phyloP scores from a whole-genome alignment of 352 stramenopile genomes.

The Thraustotheca clavata region DNA sequence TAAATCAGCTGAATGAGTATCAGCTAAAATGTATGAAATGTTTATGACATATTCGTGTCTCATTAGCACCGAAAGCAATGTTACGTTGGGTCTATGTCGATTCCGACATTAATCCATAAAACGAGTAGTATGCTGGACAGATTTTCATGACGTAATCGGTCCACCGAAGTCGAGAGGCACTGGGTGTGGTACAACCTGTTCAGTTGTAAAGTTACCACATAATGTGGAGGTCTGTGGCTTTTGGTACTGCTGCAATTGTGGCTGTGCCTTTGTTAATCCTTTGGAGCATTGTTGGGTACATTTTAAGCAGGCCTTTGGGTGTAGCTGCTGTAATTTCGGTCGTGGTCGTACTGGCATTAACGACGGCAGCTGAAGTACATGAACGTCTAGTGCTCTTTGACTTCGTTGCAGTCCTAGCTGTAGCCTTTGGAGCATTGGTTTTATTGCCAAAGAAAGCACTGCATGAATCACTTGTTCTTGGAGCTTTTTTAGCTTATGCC shows the following conservation, averaged over 20 bases:
- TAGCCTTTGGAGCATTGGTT: not conserved
- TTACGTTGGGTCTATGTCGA: too few relatives aligned
- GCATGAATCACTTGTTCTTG: not conserved
- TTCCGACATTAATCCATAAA: too few relatives aligned
- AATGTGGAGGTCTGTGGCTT: slow-evolving; percentile 1
- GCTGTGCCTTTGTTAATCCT: slow-evolving; percentile 37
- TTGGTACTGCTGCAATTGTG: slow-evolving; percentile 19
- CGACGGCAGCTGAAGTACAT: not conserved
- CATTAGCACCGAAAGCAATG: too few relatives aligned
- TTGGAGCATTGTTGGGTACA: slow-evolving; percentile 41
- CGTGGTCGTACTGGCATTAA: not conserved
- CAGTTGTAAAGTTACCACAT: not conserved
- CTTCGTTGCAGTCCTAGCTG: not conserved
- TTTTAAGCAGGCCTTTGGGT: slow-evolving; percentile 39
- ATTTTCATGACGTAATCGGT: too few relatives aligned
- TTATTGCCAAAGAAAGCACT: not conserved
- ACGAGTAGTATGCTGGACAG: too few relatives aligned
- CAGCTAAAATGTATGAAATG: too few relatives aligned
- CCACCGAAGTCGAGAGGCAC: too few relatives aligned
- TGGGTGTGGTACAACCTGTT: too few relatives aligned
- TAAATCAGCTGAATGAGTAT: too few relatives aligned
- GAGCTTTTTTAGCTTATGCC: slow-evolving; percentile 9
- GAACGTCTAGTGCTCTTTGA: slow-evolving; percentile 5
- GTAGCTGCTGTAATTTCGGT: slow-evolving; percentile 24
- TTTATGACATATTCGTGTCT: too few relatives aligned